Percentiles rank a stretch among this genome's conserved stretches.
Conservation (phyloP, 148 eudicot genomes). For the Silene latifolia region DNA sequence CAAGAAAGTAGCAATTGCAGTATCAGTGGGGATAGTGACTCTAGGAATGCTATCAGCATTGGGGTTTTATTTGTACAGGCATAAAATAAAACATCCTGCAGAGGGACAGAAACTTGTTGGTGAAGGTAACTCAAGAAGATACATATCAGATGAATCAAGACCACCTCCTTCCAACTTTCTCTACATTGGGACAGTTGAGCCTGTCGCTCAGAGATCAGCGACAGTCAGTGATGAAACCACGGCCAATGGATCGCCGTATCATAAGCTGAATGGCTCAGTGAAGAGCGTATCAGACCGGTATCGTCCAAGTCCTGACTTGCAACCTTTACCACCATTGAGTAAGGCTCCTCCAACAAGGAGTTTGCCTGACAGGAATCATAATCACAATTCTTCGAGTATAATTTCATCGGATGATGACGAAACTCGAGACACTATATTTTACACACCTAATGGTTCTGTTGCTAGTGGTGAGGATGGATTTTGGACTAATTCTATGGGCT, state of each 20-base stretch:
- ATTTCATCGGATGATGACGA: constrained; percentile 68
- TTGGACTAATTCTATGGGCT: constrained; percentile 27
- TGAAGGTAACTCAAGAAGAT: constrained; percentile 31
- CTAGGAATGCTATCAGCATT: constrained; percentile 79
- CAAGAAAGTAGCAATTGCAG: constrained; percentile 71
- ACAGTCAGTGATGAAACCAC: constrained; percentile 23
- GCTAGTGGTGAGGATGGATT: constrained; percentile 57
- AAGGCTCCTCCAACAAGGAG: constrained; percentile 44
- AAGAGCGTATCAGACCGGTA: constrained; percentile 58
- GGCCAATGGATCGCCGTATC: constrained; percentile 65
- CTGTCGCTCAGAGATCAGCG: constrained; percentile 40
- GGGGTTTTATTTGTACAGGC: constrained; percentile 69
- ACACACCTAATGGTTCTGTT: constrained; percentile 72
- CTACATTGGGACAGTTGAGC: constrained; percentile 77
- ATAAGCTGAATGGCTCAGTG: constrained; percentile 41
- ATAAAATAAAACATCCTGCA: constrained; percentile 35
- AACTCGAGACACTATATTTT: constrained; percentile 50
- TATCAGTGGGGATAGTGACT: constrained; percentile 68
- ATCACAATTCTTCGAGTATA: constrained; percentile 35
- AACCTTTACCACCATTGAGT: constrained; percentile 71
- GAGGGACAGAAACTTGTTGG: constrained; percentile 68
- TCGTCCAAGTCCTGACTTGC: constrained; percentile 82
- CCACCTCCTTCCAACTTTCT: constrained; percentile 61
- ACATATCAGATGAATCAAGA: constrained; percentile 39
- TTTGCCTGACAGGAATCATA: constrained; percentile 26